Percentiles rank a stretch among this genome's conserved stretches.
Conservation (phyloP, 1,139 yeast species). For the Candida mesenterica region DNA sequence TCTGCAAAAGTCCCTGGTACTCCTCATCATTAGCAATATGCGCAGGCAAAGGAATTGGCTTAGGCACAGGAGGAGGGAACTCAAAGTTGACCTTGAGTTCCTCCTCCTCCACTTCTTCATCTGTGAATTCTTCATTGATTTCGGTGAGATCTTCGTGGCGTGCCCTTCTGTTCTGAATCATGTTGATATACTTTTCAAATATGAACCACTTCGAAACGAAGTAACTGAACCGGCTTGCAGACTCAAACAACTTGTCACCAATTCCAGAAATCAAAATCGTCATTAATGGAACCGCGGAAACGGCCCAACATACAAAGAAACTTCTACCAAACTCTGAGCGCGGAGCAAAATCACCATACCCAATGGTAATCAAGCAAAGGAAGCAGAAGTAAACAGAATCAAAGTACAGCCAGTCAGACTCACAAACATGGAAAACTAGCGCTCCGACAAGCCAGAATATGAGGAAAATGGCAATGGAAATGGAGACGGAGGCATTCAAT, state of each 20-base stretch:
- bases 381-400: constrained; percentile 70
- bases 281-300: constrained; percentile 83
- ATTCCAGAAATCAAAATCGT: constrained; percentile 72
- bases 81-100: not conserved
- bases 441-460: constrained; percentile 75
- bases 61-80: not conserved
- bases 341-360: constrained; percentile 80
- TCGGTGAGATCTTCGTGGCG: constrained; percentile 14
- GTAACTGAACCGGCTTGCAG: constrained; percentile 19
- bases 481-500: constrained; percentile 31
- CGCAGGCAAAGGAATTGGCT: not conserved
- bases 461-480: constrained; percentile 48
- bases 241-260: constrained; percentile 58
- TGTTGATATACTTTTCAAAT: constrained; percentile 3
- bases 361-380: constrained; percentile 73
- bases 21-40: constrained; percentile 5
- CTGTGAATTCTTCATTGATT: constrained; percentile 16
- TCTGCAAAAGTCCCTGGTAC: constrained; percentile 7
- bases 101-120: constrained; percentile 1
- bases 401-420: constrained; percentile 66
- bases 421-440: constrained; percentile 53
- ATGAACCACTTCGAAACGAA: constrained; percentile 11
- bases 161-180: constrained; percentile 9
- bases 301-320: constrained; percentile 76
- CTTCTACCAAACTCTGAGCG: constrained; percentile 60